Conservation (phyloP, 306 rosid genomes). For the Quercus ilex region DNA sequence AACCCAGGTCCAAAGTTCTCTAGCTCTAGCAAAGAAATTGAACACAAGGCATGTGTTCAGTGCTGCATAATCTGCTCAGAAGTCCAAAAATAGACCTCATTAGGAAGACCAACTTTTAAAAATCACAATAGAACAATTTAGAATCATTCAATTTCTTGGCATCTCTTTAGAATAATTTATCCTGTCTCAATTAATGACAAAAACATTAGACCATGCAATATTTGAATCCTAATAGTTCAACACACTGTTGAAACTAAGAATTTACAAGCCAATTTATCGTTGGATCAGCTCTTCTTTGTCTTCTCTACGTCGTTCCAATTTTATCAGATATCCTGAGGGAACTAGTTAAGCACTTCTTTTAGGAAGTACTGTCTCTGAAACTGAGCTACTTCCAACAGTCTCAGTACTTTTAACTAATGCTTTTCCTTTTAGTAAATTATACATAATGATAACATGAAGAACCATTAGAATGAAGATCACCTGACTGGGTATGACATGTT, state of each 20-base stretch:
- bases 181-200: not conserved
- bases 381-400: not conserved
- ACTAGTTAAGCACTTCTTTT: not conserved
- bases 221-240: not conserved
- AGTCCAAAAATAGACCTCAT: not conserved
- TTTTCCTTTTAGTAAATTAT: not conserved
- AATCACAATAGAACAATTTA: not conserved
- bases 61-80: not conserved
- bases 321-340: too few species aligned
- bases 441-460: not conserved
- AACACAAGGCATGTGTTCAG: not conserved
- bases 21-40: not conserved
- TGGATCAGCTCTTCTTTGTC: not conserved
- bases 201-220: not conserved
- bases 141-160: not conserved
- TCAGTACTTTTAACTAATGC: not conserved
- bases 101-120: not conserved
- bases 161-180: not conserved
- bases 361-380: not conserved
- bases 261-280: constrained; percentile 4
- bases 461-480: constrained; percentile 29
- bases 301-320: too few species aligned
- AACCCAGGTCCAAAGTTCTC: not conserved
- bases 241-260: not conserved
- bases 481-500: constrained; percentile 95